These are phyloP conservation scores for Colletotrichum navitas DNA, from an alignment of 2,329 filamentous ascomycete genomes.

Conservation along the genomic window DNA sequence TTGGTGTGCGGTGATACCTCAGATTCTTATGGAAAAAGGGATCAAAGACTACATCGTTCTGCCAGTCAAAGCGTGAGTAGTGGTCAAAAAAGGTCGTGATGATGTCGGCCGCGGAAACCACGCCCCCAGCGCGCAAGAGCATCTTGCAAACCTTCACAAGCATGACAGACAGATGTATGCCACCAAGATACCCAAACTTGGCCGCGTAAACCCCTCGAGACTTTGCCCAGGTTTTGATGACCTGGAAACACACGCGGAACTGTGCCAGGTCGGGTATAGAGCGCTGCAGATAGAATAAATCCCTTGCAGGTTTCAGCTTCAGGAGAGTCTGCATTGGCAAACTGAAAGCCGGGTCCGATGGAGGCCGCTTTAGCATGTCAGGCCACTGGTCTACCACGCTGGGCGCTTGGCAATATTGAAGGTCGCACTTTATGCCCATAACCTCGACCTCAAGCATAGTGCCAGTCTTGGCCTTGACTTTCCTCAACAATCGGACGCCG, in stretches of 20 bases:
- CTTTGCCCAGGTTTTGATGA: conserved; percentile 73
- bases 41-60: conserved; percentile 66
- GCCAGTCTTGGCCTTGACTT: conserved; percentile 69
- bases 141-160: conserved; percentile 71
- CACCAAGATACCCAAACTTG: conserved; percentile 74
- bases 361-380: conserved; percentile 59
- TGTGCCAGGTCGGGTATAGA: conserved; percentile 70
- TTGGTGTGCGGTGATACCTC: conserved; percentile 65
- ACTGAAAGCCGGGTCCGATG: conserved; percentile 66
- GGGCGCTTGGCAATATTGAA: conserved; percentile 72
- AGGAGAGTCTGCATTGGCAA: conserved; percentile 68
- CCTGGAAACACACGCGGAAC: conserved; percentile 70
- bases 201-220: conserved; percentile 73
- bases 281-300: conserved; percentile 70
- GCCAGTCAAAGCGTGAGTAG: conserved; percentile 73
- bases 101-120: conserved; percentile 63
- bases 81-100: conserved; percentile 72
- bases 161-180: conserved; percentile 74
- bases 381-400: conserved; percentile 55
- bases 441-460: conserved; percentile 75
- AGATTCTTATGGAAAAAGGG: conserved; percentile 68
- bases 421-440: conserved; percentile 68
- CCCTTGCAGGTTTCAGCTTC: conserved; percentile 74
- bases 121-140: conserved; percentile 53
- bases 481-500: conserved; percentile 65